Percentiles rank a stretch among this genome's conserved stretches.
Evolutionary conservation across 345 rosid species (phyloP).

Genomic region (Salix brachista): DNA sequence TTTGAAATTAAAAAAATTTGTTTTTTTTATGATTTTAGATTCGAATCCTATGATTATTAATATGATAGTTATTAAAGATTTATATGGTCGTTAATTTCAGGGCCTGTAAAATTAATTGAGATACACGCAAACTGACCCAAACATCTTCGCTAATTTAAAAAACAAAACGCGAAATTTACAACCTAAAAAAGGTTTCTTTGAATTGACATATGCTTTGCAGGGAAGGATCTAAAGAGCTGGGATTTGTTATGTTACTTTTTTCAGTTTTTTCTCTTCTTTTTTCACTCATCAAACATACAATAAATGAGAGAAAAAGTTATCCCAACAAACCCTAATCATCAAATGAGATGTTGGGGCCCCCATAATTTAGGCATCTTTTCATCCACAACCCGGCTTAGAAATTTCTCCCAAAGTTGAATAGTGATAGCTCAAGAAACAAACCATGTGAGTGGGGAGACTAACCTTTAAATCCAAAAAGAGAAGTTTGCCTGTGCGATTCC

Average conservation of each 20-base stretch:
- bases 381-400: conserved; percentile 19
- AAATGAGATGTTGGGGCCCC: conserved; percentile 28
- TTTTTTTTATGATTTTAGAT: no score
- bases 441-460: conserved; percentile 57
- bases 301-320: conserved; percentile 19
- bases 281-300: conserved; percentile 8
- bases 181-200: conserved; percentile 17
- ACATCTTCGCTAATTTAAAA: no score
- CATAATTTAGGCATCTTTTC: conserved; percentile 36
- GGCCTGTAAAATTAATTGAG: fast-evolving
- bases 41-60: no score
- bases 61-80: no score
- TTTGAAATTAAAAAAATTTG: no score
- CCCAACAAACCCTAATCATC: conserved; percentile 46
- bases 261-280: neutral
- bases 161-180: neutral
- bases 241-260: conserved; percentile 19
- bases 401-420: conserved; percentile 28
- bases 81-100: fast-evolving
- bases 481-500: conserved; percentile 38
- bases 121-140: fast-evolving
- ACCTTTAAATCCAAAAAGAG: conserved; percentile 51
- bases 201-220: conserved; percentile 36
- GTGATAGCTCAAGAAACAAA: conserved; percentile 44
- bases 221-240: conserved; percentile 39